Conservation (phyloP, 2,329 filamentous ascomycete species). For the Verticillium alfalfae region DNA sequence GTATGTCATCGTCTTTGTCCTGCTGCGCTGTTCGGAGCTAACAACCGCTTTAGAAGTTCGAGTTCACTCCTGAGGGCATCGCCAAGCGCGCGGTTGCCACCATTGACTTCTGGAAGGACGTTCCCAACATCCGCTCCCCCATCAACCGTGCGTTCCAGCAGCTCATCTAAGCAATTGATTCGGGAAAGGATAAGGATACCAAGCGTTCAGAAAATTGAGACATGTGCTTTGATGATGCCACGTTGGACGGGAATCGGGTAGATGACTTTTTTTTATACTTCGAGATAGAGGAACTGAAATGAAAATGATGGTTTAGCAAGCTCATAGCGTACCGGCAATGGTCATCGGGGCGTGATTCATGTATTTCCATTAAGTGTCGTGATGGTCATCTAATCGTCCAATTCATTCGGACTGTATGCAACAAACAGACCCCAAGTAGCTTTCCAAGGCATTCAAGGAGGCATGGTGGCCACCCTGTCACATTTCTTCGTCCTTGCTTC, state of each 20-base stretch:
- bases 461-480: not conserved
- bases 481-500: not conserved
- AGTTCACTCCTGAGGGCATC: conserved; percentile 96
- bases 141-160: conserved; percentile 98
- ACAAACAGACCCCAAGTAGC: not conserved
- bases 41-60: conserved; percentile 73
- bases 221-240: conserved; percentile 7
- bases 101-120: conserved; percentile 95
- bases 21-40: conserved; percentile 16
- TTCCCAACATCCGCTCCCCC: conserved; percentile 84
- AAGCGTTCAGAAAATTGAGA: not conserved
- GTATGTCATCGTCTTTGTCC: conserved; percentile 36
- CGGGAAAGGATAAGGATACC: not conserved
- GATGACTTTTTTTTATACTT: conserved; percentile 7
- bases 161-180: conserved; percentile 62
- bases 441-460: not conserved
- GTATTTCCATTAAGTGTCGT: not conserved
- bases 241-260: conserved; percentile 10
- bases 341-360: not conserved
- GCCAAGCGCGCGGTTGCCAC: conserved; percentile 90
- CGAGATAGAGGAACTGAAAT: conserved; percentile 10
- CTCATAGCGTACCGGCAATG: not conserved
- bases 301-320: conserved; percentile 10
- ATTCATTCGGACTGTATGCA: not conserved
- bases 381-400: not conserved